Conservation (phyloP, 2,329 filamentous ascomycete genomes). For the Calonectria naviculata region DNA sequence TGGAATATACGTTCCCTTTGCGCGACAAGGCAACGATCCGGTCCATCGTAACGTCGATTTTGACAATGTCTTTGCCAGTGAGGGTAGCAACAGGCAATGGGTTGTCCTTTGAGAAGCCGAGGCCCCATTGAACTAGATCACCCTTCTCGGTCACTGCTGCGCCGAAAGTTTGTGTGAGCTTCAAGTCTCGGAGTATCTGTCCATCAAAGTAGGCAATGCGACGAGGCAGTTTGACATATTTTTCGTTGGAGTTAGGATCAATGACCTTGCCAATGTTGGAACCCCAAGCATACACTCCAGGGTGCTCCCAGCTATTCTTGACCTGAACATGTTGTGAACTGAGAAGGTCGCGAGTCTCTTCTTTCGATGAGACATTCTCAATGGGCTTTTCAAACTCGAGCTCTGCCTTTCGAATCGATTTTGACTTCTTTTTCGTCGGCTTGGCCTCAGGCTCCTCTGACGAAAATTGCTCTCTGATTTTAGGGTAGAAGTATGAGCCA, state of each 20-base stretch:
- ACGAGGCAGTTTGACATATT: conserved; percentile 81
- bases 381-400: conserved; percentile 77
- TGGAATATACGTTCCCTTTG: conserved; percentile 83
- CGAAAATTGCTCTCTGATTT: conserved; percentile 43
- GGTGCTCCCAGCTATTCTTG: conserved; percentile 82
- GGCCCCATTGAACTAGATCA: conserved; percentile 92
- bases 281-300: conserved; percentile 95
- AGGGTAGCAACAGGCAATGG: conserved; percentile 77
- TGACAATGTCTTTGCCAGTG: conserved; percentile 82
- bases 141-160: conserved; percentile 90
- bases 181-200: conserved; percentile 85
- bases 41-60: conserved; percentile 82
- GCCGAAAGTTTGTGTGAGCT: conserved; percentile 84
- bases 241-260: conserved; percentile 83
- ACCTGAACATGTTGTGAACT: conserved; percentile 91
- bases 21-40: conserved; percentile 83
- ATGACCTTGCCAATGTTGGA: conserved; percentile 88
- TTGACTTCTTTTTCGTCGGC: conserved; percentile 13
- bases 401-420: conserved; percentile 55
- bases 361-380: conserved; percentile 67
- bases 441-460: conserved; percentile 27
- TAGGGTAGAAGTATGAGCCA: conserved; percentile 52
- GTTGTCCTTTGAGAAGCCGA: conserved; percentile 74
- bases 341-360: conserved; percentile 80
- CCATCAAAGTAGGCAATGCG: conserved; percentile 87